Evolutionary conservation across 1,139 yeast species (phyloP), one percentile per base, ranked within the genome.

Genomic region (Suhomyces bolitotheri): DNA sequence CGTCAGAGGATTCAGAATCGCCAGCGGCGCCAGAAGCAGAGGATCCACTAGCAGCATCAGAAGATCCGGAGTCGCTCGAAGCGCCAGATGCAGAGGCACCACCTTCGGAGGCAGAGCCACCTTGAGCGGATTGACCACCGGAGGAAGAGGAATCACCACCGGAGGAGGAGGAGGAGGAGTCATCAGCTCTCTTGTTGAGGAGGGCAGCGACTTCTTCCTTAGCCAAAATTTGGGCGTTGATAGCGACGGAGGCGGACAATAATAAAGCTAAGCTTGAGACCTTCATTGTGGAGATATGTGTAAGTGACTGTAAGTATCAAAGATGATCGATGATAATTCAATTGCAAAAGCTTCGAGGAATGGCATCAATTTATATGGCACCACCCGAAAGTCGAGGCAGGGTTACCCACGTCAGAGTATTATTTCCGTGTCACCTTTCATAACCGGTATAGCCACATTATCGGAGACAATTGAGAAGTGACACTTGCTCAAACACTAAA

Each of bases 1-100:
- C 31, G 25, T 40, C 33, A 10, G 33, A 41, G 14, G 22, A 22
- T 6, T 17, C 29, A 12, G 29, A 16, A n/a, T n/a, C n/a, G n/a
- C n/a, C n/a, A 51, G 80, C 82, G 24, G 59, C 54, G 55, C 84
- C 86, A 23, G 43, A 22, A 9, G 34, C 38, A 15, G 36, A 33
- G 24, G 42, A 27, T 6, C 38, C 40, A 25, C 35, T 31, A 24
- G 37, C 35, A 31, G 42, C 34, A 9, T 37, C 39, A 22, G 43
- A 41, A 24, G 36, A 38, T 16, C 36, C 44, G 31, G 31, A 31
- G 16, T 38, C 51, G 22, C 56, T 40, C 7, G 7, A 6, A 11
- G 78, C 56, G 38, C 84, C 34, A 13, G 41, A 31, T 25, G 30
- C 40, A 16, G 44, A 47, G 11, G 51, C 16, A 5, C 10, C 15